Base-by-base conservation (phyloP, 140 eudicot genomes). In the Cichorium intybus region DNA sequence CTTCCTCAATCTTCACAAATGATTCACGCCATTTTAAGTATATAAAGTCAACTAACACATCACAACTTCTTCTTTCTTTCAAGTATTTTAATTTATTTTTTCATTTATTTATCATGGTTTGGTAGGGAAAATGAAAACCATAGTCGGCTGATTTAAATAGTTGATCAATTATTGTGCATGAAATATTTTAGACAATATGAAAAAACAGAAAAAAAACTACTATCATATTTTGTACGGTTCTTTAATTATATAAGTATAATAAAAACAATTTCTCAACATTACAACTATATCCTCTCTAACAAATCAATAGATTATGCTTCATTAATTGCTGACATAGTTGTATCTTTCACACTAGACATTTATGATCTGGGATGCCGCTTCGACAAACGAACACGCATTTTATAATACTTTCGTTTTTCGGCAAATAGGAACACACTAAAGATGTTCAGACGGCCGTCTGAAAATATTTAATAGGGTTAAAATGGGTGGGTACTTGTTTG, bases 31-130 rank as follows among this genome's bases (percentile, higher is more conserved):
- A 21, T 27, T 68, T 34, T 3, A 41, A 39, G 21, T 68, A 21
- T 12, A 6, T 43, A 37, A 51, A 41, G 69, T 68, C 80, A 75
- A 60, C 75, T 60, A 17, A 66, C 37, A 35, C 37, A 57, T 35
- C 41, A 26, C 74, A 49, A 66, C 74, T 74, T 58, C 52, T 21
- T 48, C 17, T 56, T 17, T 9, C 57, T 4, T 17, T 45, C 6
- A 47, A 16, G 14, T 27, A 21, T 29, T 20, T 33, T 23, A 18
- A 5, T 28, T 61, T 18, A 6, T 58, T 12, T 15, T n/a, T 16
- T 23, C 1, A 4, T 39, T 56, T 24, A 12, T 16, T 55, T 7
- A 18, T 57, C 22, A 46, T 70, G 23, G 31, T 33, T 33, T 24
- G 6, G 17, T 35, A 47, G 14, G 21, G 4, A 31, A 28, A 17